These are phyloP conservation scores for Dendrothele bispora DNA, from an alignment of 768 basidiomycete species.

Conservation along the genomic window DNA sequence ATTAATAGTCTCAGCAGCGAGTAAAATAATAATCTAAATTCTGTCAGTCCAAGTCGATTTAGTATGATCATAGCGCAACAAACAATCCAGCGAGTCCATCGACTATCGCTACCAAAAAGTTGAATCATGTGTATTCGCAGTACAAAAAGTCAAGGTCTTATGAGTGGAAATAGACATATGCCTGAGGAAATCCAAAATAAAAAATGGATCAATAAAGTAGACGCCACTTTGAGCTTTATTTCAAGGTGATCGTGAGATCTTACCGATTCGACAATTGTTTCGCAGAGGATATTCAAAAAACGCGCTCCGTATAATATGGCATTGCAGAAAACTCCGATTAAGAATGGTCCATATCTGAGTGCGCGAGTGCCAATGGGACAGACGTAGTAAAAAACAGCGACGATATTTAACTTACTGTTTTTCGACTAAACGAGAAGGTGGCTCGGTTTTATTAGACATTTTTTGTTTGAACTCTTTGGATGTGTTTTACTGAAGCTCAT, in stretches of 20 bases:
- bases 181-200: neutral
- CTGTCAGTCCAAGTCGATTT: no score
- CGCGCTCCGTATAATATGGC: slow-evolving; percentile 11
- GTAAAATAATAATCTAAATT: slow-evolving; percentile 14
- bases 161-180: slow-evolving; percentile 3
- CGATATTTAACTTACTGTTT: no score
- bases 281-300: neutral
- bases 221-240: neutral
- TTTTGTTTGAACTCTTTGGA: no score
- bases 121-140: neutral
- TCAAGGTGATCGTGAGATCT: neutral
- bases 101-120: neutral
- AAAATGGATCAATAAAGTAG: neutral
- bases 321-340: slow-evolving; percentile 12
- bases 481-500: no score
- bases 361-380: no score
- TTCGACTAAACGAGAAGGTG: no score
- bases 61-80: neutral
- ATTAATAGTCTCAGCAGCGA: slow-evolving; percentile 18
- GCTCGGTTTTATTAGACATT: no score
- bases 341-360: slow-evolving; percentile 11
- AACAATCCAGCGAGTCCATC: slow-evolving; percentile 1
- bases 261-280: no score
- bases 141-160: neutral
- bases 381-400: no score